Conservation (phyloP, 2,329 filamentous ascomycete species). For the Ploettnerulaceae sp. region DNA sequence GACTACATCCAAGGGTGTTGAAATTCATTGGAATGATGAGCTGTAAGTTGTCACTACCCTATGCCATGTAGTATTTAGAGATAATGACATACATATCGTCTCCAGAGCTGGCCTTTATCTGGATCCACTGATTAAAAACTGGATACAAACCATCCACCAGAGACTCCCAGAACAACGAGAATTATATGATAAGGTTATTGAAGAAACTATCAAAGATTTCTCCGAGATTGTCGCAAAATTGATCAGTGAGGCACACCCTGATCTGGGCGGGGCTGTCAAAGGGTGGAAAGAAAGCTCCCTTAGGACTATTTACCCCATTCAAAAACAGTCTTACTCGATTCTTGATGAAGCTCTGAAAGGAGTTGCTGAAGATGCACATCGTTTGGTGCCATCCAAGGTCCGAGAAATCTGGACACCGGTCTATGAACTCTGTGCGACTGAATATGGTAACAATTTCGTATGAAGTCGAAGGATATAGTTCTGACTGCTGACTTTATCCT, state of each 20-base stretch:
- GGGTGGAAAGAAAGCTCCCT: background rate
- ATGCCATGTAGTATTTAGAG: too few species aligned
- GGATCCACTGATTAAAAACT: background rate
- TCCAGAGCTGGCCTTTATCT: background rate
- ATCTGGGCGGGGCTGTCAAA: background rate
- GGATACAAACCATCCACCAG: background rate
- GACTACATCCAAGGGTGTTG: background rate
- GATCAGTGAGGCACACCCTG: background rate
- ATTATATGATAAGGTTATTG: background rate
- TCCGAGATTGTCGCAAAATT: background rate
- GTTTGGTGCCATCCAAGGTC: background rate
- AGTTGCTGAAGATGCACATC: background rate
- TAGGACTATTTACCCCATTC: background rate
- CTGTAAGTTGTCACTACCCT: background rate
- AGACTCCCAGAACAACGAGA: background rate
- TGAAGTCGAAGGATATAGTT: too few species aligned
- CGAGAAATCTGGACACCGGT: background rate
- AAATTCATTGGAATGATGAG: background rate
- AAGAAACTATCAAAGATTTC: background rate
- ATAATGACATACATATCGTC: background rate
- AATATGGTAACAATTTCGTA: background rate
- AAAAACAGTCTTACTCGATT: background rate
- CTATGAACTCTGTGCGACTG: background rate
- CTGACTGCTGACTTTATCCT: too few species aligned
- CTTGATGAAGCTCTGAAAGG: background rate